Base-by-base conservation (phyloP, 108 stramenopile species). In the Pseudonitzschia delicatissima region DNA sequence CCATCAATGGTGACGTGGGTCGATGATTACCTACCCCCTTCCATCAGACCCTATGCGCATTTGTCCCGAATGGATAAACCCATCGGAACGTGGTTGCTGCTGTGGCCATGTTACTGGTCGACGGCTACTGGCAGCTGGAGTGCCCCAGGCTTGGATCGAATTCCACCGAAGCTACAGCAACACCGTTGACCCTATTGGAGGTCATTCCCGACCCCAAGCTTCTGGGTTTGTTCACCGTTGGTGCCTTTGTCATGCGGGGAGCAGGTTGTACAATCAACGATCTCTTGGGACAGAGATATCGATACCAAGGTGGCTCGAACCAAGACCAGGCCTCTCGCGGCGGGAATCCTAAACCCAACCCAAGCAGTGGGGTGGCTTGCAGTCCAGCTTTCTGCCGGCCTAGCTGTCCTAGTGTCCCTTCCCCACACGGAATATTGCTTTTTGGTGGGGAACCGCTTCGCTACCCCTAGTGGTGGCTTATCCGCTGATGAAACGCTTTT, bases 221-320 rank as follows among this genome's bases (percentile, higher is more conserved):
- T 7, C 66, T 87, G 35, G 70, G 77, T 2, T 59, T 88, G 5
- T 92, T 96, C 57, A 85, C 71, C 20, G 48, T 71, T 0, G 99
- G 99, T 2, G 82, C 98, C 21, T 91, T 97, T 72, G 57, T 95
- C 32, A 98, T 99, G 99, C 79, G 96, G 13, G 87, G 93, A 18
- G 94, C 95, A 21, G 96, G 99, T 11, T 99, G 99, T 79, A 98
- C 95, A 39, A 96, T 99, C 62, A 99, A 99, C 70, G 99, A 99
- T 73, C 84, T 99, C 74, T n/a, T 98, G 96, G 97, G 99, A 99
- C 82, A 52, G 69, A 49, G 86, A 97, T 34, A 71, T 96, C 58
- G 99, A 99, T 69, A 65, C 58, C 12, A 37, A 78, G n/a, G 99
- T 99, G 13, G 68, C 67, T 25, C 82, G 99, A 7, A 99, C 99